Evolutionary conservation across 164 flowering plant species (phyloP).

Genomic region (Chimonanthus salicifolius): DNA sequence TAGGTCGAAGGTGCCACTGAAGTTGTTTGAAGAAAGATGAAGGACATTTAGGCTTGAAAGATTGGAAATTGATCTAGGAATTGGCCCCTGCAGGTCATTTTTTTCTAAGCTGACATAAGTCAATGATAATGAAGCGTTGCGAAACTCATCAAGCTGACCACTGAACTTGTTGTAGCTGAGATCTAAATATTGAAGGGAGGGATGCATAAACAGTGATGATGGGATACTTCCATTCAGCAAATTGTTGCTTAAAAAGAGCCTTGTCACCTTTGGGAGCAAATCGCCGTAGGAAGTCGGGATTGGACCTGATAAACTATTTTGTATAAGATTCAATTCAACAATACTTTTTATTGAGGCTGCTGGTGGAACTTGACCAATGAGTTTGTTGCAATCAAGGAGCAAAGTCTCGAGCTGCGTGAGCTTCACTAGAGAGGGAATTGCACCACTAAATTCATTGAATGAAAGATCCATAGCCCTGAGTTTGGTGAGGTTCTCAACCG

Average conservation of each 20-base stretch:
- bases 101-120: slow-evolving; percentile 15
- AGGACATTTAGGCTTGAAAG: slow-evolving; percentile 19
- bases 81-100: slow-evolving; percentile 30
- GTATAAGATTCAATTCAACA: too few species aligned
- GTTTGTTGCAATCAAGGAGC: rapidly evolving
- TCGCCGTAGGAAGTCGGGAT: background rate
- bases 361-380: too few species aligned
- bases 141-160: slow-evolving; percentile 22
- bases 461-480: too few species aligned
- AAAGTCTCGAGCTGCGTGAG: too few species aligned
- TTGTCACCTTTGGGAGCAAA: background rate
- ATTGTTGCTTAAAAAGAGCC: background rate
- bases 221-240: background rate
- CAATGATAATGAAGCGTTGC: slow-evolving; percentile 7
- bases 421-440: too few species aligned
- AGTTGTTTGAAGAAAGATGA: slow-evolving; percentile 28
- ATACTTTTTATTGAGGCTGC: too few species aligned
- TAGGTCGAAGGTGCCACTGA: background rate
- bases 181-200: background rate
- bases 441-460: too few species aligned
- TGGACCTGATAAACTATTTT: background rate
- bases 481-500: too few species aligned
- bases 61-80: slow-evolving; percentile 24
- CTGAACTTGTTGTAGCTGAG: background rate
- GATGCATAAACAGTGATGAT: background rate